phyloP scores from a whole-genome alignment of 352 stramenopile species.

The Pythium scleroteichum region DNA sequence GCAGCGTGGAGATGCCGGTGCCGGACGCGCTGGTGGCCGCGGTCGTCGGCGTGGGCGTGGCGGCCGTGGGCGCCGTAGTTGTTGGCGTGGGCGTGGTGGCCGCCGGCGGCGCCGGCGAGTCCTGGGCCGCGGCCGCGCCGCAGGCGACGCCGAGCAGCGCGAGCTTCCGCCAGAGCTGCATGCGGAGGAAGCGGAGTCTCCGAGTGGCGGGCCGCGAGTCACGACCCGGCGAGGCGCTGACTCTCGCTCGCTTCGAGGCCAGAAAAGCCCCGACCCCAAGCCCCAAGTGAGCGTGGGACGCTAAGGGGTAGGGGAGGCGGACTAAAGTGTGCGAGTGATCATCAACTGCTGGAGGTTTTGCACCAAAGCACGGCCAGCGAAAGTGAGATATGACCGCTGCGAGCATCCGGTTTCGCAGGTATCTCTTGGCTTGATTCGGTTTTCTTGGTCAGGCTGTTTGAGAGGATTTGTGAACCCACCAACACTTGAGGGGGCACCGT shows the following conservation, averaged over 20 bases:
- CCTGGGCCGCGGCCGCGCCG: constrained; percentile 5
- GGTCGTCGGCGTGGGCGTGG: neutral
- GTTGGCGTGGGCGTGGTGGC: neutral
- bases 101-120: constrained; percentile 12
- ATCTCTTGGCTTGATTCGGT: neutral
- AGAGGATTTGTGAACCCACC: too few relatives aligned
- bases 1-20: neutral
- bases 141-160: constrained; percentile 14
- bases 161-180: constrained; percentile 23
- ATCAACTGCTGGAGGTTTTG: neutral
- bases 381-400: neutral
- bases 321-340: neutral
- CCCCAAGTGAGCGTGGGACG: neutral
- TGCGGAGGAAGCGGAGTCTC: neutral
- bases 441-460: too few relatives aligned
- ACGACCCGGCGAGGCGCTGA: constrained; percentile 5
- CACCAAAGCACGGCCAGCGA: neutral
- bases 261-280: constrained; percentile 6
- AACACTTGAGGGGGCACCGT: too few relatives aligned
- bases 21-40: neutral
- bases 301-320: neutral
- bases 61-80: neutral
- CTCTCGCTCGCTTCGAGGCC: constrained; percentile 18
- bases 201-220: neutral
- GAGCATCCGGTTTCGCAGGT: neutral